Evolutionary conservation across 805 yeast genomes (phyloP).

Genomic region (Candida sanyiensis): DNA sequence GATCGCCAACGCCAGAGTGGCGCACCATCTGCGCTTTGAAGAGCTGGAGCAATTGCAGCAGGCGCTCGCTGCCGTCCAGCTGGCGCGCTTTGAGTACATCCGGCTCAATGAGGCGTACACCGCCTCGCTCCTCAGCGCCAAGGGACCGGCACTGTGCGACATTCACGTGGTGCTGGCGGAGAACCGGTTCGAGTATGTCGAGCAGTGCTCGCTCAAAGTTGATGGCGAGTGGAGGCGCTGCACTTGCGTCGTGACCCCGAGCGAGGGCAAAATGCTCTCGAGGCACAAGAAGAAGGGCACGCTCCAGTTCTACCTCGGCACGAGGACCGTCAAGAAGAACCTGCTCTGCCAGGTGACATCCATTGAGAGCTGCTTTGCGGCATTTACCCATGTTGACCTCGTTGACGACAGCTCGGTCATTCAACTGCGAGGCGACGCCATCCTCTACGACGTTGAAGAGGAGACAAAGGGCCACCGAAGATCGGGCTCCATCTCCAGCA

Average conservation of each 20-base stretch:
- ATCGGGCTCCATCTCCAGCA: conserved; percentile 1
- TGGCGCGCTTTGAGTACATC: conserved; percentile 52
- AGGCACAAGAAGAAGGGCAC: conserved; percentile 32
- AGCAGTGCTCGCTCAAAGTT: conserved; percentile 59
- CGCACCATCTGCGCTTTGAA: conserved; percentile 22
- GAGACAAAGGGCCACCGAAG: background rate
- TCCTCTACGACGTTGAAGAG: conserved; percentile 27
- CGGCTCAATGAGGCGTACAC: conserved; percentile 58
- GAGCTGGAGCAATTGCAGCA: conserved; percentile 10
- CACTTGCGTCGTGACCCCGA: conserved; percentile 44
- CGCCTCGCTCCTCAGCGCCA: conserved; percentile 54
- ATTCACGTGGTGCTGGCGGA: conserved; percentile 51
- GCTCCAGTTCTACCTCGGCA: conserved; percentile 45
- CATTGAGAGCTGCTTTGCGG: conserved; percentile 44
- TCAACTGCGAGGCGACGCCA: conserved; percentile 49
- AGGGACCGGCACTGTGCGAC: conserved; percentile 52
- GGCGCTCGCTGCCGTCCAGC: conserved; percentile 45
- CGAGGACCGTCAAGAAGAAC: conserved; percentile 43
- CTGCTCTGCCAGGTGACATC: conserved; percentile 44
- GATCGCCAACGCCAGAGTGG: conserved; percentile 6
- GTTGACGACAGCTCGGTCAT: conserved; percentile 53
- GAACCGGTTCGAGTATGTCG: conserved; percentile 41
- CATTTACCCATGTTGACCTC: conserved; percentile 52
- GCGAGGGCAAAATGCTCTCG: conserved; percentile 22
- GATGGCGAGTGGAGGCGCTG: conserved; percentile 56